Evolutionary conservation across 768 basidiomycete species (phyloP).

Genomic region (Tulasnella sp.): DNA sequence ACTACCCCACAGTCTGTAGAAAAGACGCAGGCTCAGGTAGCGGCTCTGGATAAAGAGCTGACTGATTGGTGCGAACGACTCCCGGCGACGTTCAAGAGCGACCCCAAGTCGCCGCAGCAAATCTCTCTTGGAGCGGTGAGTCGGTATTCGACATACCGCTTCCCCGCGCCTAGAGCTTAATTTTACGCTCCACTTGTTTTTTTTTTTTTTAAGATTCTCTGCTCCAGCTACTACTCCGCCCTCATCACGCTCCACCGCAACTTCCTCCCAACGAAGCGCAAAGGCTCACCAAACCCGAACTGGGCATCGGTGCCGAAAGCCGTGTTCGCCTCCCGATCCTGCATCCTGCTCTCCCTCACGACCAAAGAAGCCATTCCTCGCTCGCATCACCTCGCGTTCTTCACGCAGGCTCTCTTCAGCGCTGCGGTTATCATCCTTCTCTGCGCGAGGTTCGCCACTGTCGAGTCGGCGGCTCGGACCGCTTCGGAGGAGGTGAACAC

Average conservation of each 20-base stretch:
- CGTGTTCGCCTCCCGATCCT: constrained; percentile 74
- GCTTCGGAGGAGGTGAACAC: constrained; percentile 80
- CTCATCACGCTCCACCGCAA: constrained; percentile 83
- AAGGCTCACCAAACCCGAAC: constrained; percentile 40
- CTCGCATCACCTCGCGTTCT: constrained; percentile 81
- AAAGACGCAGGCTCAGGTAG: constrained; percentile 63
- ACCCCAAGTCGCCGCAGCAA: constrained; percentile 65
- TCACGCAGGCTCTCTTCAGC: constrained; percentile 84
- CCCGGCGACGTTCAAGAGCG: constrained; percentile 64
- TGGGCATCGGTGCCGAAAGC: constrained; percentile 73
- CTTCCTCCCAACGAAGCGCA: constrained; percentile 63
- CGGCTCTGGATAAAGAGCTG: constrained; percentile 66
- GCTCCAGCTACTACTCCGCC: constrained; percentile 61
- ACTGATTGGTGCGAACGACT: constrained; percentile 78
- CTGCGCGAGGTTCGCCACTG: constrained; percentile 76
- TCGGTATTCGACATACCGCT: not conserved
- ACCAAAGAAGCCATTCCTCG: constrained; percentile 77
- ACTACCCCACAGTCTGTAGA: constrained; percentile 44
- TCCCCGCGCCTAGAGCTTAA: not conserved
- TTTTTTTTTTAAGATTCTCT: constrained; percentile 7
- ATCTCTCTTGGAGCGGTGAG: constrained; percentile 69
- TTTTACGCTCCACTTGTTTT: not conserved
- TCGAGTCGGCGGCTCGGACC: constrained; percentile 51
- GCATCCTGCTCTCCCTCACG: constrained; percentile 75
- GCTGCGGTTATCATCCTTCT: constrained; percentile 78